Evolutionary conservation across 345 rosid species (phyloP).

Genomic region (Rubroshorea leprosula): DNA sequence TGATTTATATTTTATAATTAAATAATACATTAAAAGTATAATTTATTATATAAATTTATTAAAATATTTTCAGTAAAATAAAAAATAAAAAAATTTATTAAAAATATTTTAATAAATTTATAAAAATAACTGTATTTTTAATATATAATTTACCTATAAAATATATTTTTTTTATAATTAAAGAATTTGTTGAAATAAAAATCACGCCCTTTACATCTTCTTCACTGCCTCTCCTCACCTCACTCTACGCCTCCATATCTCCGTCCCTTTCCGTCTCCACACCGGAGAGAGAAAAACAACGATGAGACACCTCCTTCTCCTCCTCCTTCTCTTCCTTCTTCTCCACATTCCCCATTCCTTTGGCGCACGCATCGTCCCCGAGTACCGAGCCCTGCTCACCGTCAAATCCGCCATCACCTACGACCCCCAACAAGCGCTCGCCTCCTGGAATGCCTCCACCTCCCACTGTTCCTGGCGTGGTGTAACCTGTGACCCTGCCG

Average conservation of each 20-base stretch:
- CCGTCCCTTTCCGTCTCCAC: not conserved
- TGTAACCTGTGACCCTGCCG: conserved; percentile 63
- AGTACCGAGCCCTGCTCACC: conserved; percentile 66
- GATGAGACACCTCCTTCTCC: conserved; percentile 45
- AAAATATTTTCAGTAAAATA: too few relatives aligned
- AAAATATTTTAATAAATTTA: too few relatives aligned
- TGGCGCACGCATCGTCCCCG: conserved; percentile 38
- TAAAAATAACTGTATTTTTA: too few relatives aligned
- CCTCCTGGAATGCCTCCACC: conserved; percentile 57
- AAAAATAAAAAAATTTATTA: too few relatives aligned
- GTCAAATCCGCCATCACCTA: conserved; percentile 57
- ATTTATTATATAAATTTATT: too few relatives aligned
- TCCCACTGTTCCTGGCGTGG: conserved; percentile 57
- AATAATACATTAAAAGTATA: too few relatives aligned
- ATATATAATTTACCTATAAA: too few relatives aligned
- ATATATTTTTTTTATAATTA: too few relatives aligned
- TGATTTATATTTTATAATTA: too few relatives aligned
- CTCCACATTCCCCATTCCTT: conserved; percentile 39
- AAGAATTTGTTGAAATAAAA: conserved; percentile 21
- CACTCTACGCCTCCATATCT: not conserved
- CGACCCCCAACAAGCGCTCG: conserved; percentile 45
- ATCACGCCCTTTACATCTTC: conserved; percentile 19
- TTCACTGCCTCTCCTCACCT: conserved; percentile 8
- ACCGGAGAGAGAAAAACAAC: conserved; percentile 12
- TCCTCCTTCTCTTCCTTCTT: conserved; percentile 22